These are phyloP conservation scores for Rubia yunnanensis DNA, from an alignment of 257 asterid species.

Conservation along the genomic window DNA sequence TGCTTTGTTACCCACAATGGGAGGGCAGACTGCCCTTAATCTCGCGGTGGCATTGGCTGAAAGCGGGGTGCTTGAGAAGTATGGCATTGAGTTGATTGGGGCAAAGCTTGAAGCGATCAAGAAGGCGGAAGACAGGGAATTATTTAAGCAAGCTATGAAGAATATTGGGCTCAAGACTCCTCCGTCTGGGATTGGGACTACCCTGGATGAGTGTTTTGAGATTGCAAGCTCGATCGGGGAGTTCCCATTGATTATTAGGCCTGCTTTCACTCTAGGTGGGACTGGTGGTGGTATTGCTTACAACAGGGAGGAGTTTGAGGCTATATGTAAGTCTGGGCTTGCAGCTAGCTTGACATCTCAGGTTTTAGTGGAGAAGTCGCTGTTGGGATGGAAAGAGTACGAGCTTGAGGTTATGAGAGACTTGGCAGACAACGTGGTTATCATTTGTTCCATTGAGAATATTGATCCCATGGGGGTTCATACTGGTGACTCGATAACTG, in stretches of 20 bases:
- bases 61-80: constrained; percentile 87
- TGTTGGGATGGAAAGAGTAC: constrained; percentile 97
- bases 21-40: constrained; percentile 97
- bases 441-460: constrained; percentile 96
- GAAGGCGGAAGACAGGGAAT: constrained; percentile 95
- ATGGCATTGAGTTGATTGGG: constrained; percentile 93
- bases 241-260: constrained; percentile 89
- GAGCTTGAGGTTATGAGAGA: constrained; percentile 99
- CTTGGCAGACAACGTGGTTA: constrained; percentile 96
- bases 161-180: constrained; percentile 91
- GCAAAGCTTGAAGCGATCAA: constrained; percentile 92
- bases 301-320: constrained; percentile 87
- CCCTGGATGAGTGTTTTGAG: constrained; percentile 74
- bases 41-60: constrained; percentile 91
- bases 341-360: constrained; percentile 94
- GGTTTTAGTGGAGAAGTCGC: constrained; percentile 89
- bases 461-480: constrained; percentile 98
- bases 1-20: constrained; percentile 95
- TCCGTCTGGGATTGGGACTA: constrained; percentile 91
- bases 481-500: constrained; percentile 96
- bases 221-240: constrained; percentile 80
- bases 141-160: constrained; percentile 90
- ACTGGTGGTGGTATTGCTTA: constrained; percentile 99
- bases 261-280: constrained; percentile 94
- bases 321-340: constrained; percentile 87